Base-by-base conservation (phyloP, 257 asterid species). In the Solanum sparsipilum region DNA sequence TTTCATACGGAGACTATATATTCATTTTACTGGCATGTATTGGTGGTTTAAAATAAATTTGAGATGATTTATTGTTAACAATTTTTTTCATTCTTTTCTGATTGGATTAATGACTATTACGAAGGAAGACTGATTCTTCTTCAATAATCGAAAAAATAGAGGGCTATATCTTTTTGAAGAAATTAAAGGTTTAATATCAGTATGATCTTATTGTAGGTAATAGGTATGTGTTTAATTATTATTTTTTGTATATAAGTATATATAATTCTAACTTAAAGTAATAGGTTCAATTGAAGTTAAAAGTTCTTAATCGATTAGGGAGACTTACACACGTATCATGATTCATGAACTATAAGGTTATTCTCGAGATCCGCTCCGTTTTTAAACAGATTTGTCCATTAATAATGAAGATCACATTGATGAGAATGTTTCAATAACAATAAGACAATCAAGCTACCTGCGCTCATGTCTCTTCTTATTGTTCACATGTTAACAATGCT, bases 361-460 rank as follows among this genome's bases (percentile, higher is more conserved):
- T 58, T 58, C 0, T 21, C 3, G 0, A 18, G 67, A 56, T 56
- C 5, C 25, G 5, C 5, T 56, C 2, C 0, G 12, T 56, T 52
- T 18, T 20, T 2, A 56, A 58, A 58, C 0, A 58, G 12, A 18
- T 56, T 56, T 56, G n/a, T 56, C 63, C 3, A 56, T 58, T 20
- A 58, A 2, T 21, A 7, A 58, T 58, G 67, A 2, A 0, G 11
- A 20, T 58, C 25, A 56, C 25, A 20, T 56, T 56, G 25, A 56
- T 20, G 10, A 20, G 5, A 58, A 58, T 21, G 4, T 58, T 58
- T 52, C 63, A 52, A 16, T 52, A 0, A 16, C 7, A 16, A 52
- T 16, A 15, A 52, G 63, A 15, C 23, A 0, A 16, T 52, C 23
- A 16, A 52, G 9, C 0, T 52, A 52, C 0, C 7, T 15, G 8